phyloP scores from a whole-genome alignment of 1,139 yeast genomes.

The Candida sanyaensis region DNA sequence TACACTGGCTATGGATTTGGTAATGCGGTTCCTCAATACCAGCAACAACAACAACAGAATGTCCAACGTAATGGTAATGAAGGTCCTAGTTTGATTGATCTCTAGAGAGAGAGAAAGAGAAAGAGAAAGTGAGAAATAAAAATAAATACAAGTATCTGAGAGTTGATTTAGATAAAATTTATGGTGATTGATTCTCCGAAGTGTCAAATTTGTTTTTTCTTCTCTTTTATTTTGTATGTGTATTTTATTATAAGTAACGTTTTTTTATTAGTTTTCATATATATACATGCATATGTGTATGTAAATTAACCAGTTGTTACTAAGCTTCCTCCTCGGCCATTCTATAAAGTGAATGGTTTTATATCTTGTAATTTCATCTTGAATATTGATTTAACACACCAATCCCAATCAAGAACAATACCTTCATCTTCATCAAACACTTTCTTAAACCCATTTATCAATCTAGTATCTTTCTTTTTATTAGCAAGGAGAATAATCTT shows the following conservation, averaged over 20 bases:
- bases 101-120: constrained; percentile 19
- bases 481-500: constrained; percentile 36
- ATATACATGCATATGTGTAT: neutral
- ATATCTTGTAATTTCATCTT: constrained; percentile 37
- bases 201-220: neutral
- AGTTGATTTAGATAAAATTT: neutral
- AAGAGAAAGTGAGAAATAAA: neutral
- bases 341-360: constrained; percentile 23
- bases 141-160: too few relatives aligned
- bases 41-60: constrained; percentile 25
- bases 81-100: constrained; percentile 53
- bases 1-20: constrained; percentile 96
- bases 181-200: neutral
- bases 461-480: constrained; percentile 44
- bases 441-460: constrained; percentile 41
- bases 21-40: constrained; percentile 42
- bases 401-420: constrained; percentile 62
- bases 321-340: neutral
- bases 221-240: constrained; percentile 1
- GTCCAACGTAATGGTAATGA: constrained; percentile 29
- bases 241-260: neutral
- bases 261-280: neutral
- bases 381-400: constrained; percentile 65
- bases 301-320: neutral
- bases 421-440: constrained; percentile 14